Conservation (phyloP, 495 filamentous ascomycete genomes). For the Penicillium cosmopolitanum region DNA sequence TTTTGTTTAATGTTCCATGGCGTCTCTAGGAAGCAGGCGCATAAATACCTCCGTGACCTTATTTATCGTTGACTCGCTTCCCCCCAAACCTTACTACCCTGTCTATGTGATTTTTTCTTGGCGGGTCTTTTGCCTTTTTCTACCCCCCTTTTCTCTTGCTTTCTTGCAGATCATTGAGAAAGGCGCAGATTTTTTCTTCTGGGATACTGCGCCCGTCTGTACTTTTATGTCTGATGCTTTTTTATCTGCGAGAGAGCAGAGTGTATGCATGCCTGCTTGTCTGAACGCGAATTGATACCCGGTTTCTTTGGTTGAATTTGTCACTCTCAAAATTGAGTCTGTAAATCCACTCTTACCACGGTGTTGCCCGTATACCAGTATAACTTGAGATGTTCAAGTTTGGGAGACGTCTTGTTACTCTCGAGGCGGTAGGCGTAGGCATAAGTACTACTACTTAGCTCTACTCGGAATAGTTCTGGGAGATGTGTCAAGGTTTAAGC, state of each 20-base stretch:
- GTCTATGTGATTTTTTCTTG: neutral
- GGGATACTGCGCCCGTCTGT: neutral
- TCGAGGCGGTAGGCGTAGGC: too few species aligned
- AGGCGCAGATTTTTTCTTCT: neutral
- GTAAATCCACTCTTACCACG: too few species aligned
- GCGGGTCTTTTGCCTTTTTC: conserved; percentile 3
- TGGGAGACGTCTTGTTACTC: neutral
- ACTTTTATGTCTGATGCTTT: conserved; percentile 7
- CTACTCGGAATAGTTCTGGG: too few species aligned
- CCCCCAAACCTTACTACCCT: neutral
- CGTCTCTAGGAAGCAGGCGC: conserved; percentile 16
- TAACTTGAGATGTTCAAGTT: too few species aligned
- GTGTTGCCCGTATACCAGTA: too few species aligned
- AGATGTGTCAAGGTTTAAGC: too few species aligned
- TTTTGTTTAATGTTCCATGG: conserved; percentile 9
- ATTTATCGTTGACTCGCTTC: neutral
- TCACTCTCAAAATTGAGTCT: too few species aligned
- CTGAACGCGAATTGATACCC: conserved; percentile 29
- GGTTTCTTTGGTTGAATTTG: conserved; percentile 9
- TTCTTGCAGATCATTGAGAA: conserved; percentile 16
- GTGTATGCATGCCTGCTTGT: conserved; percentile 24
- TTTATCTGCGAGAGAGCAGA: conserved; percentile 2
- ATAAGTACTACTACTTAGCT: too few species aligned
- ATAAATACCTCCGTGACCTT: conserved; percentile 9
- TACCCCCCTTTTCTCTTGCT: neutral